Conservation (phyloP, 2,329 filamentous ascomycete genomes). For the Colletotrichum agaves region DNA sequence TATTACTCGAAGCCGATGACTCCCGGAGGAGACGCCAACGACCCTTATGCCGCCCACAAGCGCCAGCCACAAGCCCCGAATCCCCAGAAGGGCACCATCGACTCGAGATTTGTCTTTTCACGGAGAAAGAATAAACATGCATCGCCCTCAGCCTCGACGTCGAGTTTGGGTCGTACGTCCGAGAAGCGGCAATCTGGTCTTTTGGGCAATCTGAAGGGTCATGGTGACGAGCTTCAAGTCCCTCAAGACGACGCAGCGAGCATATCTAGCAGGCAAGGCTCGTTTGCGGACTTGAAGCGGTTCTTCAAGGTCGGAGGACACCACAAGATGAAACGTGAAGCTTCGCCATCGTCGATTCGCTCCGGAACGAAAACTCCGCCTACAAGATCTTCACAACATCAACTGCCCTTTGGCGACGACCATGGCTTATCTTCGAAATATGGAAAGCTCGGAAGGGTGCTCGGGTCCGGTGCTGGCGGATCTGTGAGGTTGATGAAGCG, state of each 20-base stretch:
- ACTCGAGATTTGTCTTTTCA: slow-evolving; percentile 86
- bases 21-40: slow-evolving; percentile 81
- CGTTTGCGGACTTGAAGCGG: slow-evolving; percentile 95
- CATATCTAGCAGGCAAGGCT: slow-evolving; percentile 71
- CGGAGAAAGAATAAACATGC: slow-evolving; percentile 73
- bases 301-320: slow-evolving; percentile 87
- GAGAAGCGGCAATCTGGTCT: slow-evolving; percentile 65
- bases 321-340: slow-evolving; percentile 75
- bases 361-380: slow-evolving; percentile 61
- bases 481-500: slow-evolving; percentile 95
- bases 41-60: slow-evolving; percentile 87
- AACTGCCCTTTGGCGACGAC: slow-evolving; percentile 92
- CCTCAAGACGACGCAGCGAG: slow-evolving; percentile 58
- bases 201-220: slow-evolving; percentile 51
- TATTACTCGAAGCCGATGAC: slow-evolving; percentile 81
- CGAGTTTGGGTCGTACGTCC: slow-evolving; percentile 57
- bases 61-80: slow-evolving; percentile 76
- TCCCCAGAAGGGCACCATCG: slow-evolving; percentile 70
- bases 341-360: slow-evolving; percentile 68
- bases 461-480: slow-evolving; percentile 93
- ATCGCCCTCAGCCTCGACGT: slow-evolving; percentile 64
- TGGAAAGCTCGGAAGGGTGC: slow-evolving; percentile 92
- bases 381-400: slow-evolving; percentile 61
- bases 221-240: slow-evolving; percentile 56
- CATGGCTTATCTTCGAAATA: slow-evolving; percentile 92